Percentiles rank a stretch among this genome's conserved stretches.
These are phyloP conservation scores for Tremellales sp. DNA, from an alignment of 1,284 basidiomycete genomes.

Conservation along the genomic window DNA sequence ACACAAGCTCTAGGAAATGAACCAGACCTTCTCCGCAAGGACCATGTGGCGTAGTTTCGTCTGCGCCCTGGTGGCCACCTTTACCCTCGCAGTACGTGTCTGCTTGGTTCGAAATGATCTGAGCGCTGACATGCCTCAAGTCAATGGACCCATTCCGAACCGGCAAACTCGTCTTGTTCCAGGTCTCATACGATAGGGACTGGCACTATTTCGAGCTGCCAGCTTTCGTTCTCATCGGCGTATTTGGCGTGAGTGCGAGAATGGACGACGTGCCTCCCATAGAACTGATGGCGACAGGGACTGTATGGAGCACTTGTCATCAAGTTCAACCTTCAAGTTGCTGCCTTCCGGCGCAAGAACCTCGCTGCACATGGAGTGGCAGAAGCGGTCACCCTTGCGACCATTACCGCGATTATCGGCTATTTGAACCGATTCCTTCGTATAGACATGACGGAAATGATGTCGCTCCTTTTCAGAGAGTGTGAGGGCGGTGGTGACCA, in stretches of 20 bases:
- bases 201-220: slow-evolving; percentile 99
- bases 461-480: slow-evolving; percentile 94
- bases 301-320: slow-evolving; percentile 95
- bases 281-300: slow-evolving; percentile 61
- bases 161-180: slow-evolving; percentile 95
- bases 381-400: slow-evolving; percentile 83
- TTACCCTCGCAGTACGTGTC: slow-evolving; percentile 78
- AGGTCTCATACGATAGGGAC: slow-evolving; percentile 93
- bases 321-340: slow-evolving; percentile 94
- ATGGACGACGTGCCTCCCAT: slow-evolving; percentile 6
- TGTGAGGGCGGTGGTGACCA: slow-evolving; percentile 93
- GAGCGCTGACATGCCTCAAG: slow-evolving; percentile 50
- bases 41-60: slow-evolving; percentile 99
- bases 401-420: slow-evolving; percentile 82
- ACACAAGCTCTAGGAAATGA: slow-evolving; percentile 91
- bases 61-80: slow-evolving; percentile 93
- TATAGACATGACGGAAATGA: slow-evolving; percentile 96
- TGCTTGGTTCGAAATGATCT: background rate
- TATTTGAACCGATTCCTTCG: slow-evolving; percentile 94
- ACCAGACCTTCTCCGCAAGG: slow-evolving; percentile 89
- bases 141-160: slow-evolving; percentile 98
- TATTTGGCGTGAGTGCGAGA: slow-evolving; percentile 73
- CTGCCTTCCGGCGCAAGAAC: slow-evolving; percentile 87
- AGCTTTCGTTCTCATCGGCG: slow-evolving; percentile 87
- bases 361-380: slow-evolving; percentile 76